A percentile compares a stretch with the other conserved stretches of the same genome.
phyloP scores from a whole-genome alignment of 495 filamentous ascomycete genomes.

The Lindgomyces ingoldianus region DNA sequence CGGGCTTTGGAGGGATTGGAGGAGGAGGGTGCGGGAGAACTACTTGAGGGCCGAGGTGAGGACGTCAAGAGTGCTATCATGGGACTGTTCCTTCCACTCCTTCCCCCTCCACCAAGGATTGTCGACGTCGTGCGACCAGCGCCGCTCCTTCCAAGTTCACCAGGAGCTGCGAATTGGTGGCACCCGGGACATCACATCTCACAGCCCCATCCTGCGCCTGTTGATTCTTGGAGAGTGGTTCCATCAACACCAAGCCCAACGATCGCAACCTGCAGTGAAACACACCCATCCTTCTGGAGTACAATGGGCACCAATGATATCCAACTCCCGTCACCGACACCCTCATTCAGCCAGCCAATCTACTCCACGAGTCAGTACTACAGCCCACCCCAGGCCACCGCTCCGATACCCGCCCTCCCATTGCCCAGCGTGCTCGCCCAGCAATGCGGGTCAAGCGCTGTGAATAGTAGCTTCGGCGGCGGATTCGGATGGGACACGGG shows the following conservation, averaged over 20 bases:
- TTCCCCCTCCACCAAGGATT: slow-evolving; percentile 89
- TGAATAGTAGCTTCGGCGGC: slow-evolving; percentile 69
- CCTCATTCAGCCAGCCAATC: slow-evolving; percentile 74
- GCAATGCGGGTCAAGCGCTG: slow-evolving; percentile 71
- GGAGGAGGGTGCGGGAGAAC: slow-evolving; percentile 93
- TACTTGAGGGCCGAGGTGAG: slow-evolving; percentile 87
- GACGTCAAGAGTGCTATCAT: slow-evolving; percentile 89
- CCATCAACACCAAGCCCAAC: slow-evolving; percentile 75
- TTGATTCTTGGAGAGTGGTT: slow-evolving; percentile 92
- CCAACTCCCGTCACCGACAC: slow-evolving; percentile 70
- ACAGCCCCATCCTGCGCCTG: slow-evolving; percentile 63
- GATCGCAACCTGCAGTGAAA: slow-evolving; percentile 69
- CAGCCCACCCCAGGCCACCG: slow-evolving; percentile 60
- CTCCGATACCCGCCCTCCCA: slow-evolving; percentile 69
- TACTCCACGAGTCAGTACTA: slow-evolving; percentile 69
- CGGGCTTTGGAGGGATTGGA: slow-evolving; percentile 92
- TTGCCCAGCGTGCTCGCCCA: slow-evolving; percentile 85
- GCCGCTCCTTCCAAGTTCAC: slow-evolving; percentile 83
- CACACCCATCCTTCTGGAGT: slow-evolving; percentile 75
- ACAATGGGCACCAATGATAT: slow-evolving; percentile 70
- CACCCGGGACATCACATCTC: slow-evolving; percentile 53
- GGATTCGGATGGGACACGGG: slow-evolving; percentile 74
- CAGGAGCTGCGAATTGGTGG: slow-evolving; percentile 79
- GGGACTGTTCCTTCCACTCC: slow-evolving; percentile 80
- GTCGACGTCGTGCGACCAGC: slow-evolving; percentile 87